phyloP scores from a whole-genome alignment of 257 asterid genomes.

The Ajuga chamaepitys region DNA sequence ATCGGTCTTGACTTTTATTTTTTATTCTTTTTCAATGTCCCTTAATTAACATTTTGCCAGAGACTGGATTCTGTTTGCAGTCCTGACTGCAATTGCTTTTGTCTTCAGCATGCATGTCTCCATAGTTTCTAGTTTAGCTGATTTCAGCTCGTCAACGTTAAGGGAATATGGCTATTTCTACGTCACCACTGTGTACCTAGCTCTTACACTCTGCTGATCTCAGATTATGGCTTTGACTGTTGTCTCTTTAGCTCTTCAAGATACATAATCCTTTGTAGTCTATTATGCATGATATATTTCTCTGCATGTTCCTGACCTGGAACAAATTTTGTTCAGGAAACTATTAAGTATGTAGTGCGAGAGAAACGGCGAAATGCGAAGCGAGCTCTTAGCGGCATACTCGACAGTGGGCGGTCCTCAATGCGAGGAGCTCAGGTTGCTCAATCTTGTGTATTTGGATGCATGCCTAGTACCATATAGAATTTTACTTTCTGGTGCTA shows the following conservation, averaged over 20 bases:
- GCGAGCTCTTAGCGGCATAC: conserved; percentile 55
- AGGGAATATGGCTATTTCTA: no score
- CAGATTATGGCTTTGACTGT: not conserved
- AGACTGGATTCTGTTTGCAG: no score
- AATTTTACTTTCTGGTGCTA: not conserved
- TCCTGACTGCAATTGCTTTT: no score
- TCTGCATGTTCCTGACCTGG: conserved; percentile 9
- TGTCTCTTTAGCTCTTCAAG: not conserved
- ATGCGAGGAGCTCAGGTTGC: conserved; percentile 44
- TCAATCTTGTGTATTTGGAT: not conserved
- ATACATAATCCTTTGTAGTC: not conserved
- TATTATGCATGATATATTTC: not conserved
- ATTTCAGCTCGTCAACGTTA: no score
- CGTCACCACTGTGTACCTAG: not conserved
- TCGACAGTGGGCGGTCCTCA: conserved; percentile 44
- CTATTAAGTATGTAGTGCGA: conserved; percentile 43
- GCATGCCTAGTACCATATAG: not conserved
- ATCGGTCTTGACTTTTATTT: no score
- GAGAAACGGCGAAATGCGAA: conserved; percentile 64
- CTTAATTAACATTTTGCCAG: no score
- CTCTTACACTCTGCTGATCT: not conserved
- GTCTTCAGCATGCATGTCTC: no score
- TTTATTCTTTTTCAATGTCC: no score
- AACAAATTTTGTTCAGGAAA: conserved; percentile 31
- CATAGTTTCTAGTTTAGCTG: no score